Evolutionary conservation across 176 grass and related monocot species (phyloP).

Genomic region (Oryza nivara): DNA sequence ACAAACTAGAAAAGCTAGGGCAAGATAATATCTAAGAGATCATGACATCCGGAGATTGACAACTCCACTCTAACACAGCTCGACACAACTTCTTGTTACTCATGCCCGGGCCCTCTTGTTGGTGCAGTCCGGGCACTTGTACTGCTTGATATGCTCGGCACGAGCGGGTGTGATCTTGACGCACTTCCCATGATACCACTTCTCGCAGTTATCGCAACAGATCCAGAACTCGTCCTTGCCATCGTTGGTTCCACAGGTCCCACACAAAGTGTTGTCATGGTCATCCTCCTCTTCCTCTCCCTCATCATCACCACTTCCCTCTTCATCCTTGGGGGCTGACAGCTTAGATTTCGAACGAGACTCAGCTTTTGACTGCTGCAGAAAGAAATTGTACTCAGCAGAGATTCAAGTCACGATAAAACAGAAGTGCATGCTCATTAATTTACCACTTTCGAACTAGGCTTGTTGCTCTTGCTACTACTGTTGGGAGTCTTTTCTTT

Average conservation of each 20-base stretch:
- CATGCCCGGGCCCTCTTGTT: constrained; percentile 74
- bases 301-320: constrained; percentile 57
- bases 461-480: constrained; percentile 86
- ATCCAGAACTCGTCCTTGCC: constrained; percentile 95
- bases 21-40: constrained; percentile 50
- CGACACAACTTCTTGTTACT: neutral
- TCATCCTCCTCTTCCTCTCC: constrained; percentile 69
- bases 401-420: neutral
- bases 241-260: constrained; percentile 75
- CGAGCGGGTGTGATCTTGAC: constrained; percentile 89
- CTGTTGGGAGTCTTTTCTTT: constrained; percentile 93
- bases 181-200: constrained; percentile 93
- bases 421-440: neutral
- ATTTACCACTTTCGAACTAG: constrained; percentile 73
- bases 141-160: constrained; percentile 99
- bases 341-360: constrained; percentile 65
- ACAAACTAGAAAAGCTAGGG: constrained; percentile 47
- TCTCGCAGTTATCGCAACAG: constrained; percentile 86
- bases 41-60: constrained; percentile 2
- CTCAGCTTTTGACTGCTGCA: constrained; percentile 64
- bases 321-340: constrained; percentile 68
- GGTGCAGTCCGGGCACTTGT: constrained; percentile 91
- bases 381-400: neutral
- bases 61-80: constrained; percentile 16
- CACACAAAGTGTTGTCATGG: constrained; percentile 83